Evolutionary conservation across 2,329 filamentous ascomycete genomes (phyloP).

Genomic region (Cladosporium sp.): DNA sequence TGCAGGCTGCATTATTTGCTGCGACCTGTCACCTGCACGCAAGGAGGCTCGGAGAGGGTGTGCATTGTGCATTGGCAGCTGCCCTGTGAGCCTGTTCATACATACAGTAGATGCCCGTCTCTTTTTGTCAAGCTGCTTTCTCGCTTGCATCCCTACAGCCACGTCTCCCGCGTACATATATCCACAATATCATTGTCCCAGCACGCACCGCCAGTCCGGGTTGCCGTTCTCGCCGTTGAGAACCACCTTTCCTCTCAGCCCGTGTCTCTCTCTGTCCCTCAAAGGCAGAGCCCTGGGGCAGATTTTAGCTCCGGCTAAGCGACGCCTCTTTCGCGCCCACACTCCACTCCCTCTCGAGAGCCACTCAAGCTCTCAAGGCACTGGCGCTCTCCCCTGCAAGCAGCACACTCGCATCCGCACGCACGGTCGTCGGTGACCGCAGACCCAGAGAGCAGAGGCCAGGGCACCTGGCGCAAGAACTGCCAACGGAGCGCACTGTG

Average conservation of each 20-base stretch:
- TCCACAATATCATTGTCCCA: neutral
- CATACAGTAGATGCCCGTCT: neutral
- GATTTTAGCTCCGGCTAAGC: too few relatives aligned
- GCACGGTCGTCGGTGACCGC: neutral
- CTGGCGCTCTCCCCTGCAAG: too few relatives aligned
- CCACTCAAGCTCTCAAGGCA: too few relatives aligned
- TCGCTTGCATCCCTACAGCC: neutral
- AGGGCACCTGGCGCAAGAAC: neutral
- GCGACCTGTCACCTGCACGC: constrained; percentile 9
- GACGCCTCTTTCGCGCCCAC: too few relatives aligned
- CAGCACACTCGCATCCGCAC: neutral
- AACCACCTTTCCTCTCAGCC: too few relatives aligned
- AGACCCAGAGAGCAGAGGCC: neutral
- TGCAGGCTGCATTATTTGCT: neutral
- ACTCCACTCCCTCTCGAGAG: too few relatives aligned
- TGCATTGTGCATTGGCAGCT: neutral
- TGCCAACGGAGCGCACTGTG: neutral
- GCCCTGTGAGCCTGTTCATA: neutral
- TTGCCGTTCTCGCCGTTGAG: too few relatives aligned
- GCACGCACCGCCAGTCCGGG: neutral
- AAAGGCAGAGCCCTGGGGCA: neutral
- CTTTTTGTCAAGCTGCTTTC: neutral
- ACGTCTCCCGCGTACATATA: neutral
- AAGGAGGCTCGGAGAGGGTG: neutral
- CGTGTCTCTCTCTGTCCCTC: neutral